Base-by-base conservation (phyloP, 345 rosid genomes). In the Brassica cretica region DNA sequence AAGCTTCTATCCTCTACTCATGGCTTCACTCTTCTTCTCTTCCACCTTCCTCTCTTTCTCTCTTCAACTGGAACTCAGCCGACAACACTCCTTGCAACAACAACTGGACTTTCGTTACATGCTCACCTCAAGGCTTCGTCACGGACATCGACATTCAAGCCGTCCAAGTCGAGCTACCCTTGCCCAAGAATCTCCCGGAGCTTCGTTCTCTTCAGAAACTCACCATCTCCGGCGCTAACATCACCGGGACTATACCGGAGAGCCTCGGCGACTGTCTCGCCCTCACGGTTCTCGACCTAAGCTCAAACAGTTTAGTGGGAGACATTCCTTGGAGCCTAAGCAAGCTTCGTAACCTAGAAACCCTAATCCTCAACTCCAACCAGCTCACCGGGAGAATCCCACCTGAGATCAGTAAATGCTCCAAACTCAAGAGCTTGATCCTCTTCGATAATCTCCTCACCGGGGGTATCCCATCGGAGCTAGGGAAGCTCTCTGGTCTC, bases 381-480 rank as follows among this genome's bases (percentile, higher is more conserved):
- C 87, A 85, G 79, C 81, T 94, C 77, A 85, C 96, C 10, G 99
- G 98, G 9, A 87, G 83, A 79, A 88, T 95, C 82, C 98, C 97
- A 19, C 84, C 76, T 65, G 94, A 86, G 68, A 64, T 95, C 59
- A 16, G 84, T 15, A 75, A 79, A n/a, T 89, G 93, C 82, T 65
- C 5, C 33, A 78, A 80, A 37, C 87, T 93, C 25, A 83, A 70
- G 74, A 91, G 74, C 53, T 67, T 93, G 6, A 71, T 83, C n/a
- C 84, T 95, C 49, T 93, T 82, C 39, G 92, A 90, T 75, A 95
- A 93, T 78, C 84, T 86, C 24, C 84, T 95, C 2, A 69, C 77
- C 32, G 97, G 98, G n/a, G 35, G 55, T 59, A 86, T 95, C 70
- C 98, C 99, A 0, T 35, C 83, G 8, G 94, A 95, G 90, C 71